Evolutionary conservation across 441 rosid species (phyloP), one percentile per base, ranked within the genome.

Genomic region (Bocquillonia castaneifolia): DNA sequence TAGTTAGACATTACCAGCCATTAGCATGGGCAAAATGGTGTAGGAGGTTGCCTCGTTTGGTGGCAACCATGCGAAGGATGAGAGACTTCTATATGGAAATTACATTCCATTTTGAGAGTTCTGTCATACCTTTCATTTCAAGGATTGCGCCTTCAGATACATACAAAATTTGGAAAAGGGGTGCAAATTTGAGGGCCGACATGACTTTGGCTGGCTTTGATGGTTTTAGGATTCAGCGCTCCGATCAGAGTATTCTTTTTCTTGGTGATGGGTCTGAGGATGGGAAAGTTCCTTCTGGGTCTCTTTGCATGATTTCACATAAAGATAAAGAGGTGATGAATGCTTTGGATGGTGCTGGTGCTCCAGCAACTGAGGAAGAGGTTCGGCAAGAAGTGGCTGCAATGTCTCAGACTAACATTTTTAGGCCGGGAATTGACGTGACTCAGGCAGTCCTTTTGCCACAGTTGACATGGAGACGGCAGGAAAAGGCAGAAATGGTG

Each of bases 1-100:
- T 93, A 61, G 96, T 93, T 47, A 74, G 96, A 72, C 91, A 87
- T 75, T 89, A 88, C 78, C 97, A 93, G 86, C 97, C 93, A 22
- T 40, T 87, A 59, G 99, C 99, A 3, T 93, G 97, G 96, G 97
- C 96, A 31, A 93, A 93, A 68, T 93, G 99, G 99, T 91, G 97
- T 72, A 78, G 96, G 77, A 85, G 97, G 75, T 71, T 93, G 81
- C 97, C 99, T 77, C 92, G 96, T 53, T 72, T 93, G 84, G 80
- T 91, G 1, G 91, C 76, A 10, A 86, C 91, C 3, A 89, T 90
- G 97, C 75, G 74, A 18, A 82, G 86, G 81, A 91, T 93, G 97
- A 84, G 97, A 74, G 99, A 93, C 76, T 93, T 93, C 66, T 93
- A 93, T 74, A 88, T 93, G 96, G 99, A 93, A 77, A 91, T 93